phyloP scores from a whole-genome alignment of 768 basidiomycete species.

The Rhizopogon vesiculosus region DNA sequence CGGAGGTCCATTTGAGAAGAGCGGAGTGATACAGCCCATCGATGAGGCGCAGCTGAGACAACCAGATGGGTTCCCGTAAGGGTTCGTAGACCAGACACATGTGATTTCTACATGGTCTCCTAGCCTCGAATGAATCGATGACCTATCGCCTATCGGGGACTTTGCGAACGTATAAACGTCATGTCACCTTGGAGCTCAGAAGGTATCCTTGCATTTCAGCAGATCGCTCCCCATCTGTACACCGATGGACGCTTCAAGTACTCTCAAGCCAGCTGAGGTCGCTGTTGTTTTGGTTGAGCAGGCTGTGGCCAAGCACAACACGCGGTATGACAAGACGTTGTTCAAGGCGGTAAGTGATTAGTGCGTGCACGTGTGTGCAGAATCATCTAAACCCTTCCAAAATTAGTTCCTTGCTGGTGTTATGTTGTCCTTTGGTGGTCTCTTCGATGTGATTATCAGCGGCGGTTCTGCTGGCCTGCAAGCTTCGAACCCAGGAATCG shows the following conservation, averaged over 20 bases:
- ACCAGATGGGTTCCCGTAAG: neutral
- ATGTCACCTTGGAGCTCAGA: too few species aligned
- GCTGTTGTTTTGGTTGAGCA: slow-evolving; percentile 51
- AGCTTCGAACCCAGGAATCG: slow-evolving; percentile 56
- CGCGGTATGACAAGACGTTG: slow-evolving; percentile 56
- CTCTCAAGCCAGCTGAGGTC: slow-evolving; percentile 56
- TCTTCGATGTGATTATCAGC: slow-evolving; percentile 54
- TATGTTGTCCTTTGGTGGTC: slow-evolving; percentile 75
- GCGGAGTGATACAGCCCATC: neutral
- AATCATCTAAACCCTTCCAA: neutral
- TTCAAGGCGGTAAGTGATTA: slow-evolving; percentile 56
- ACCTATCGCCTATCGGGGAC: slow-evolving; percentile 5
- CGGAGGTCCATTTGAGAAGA: neutral
- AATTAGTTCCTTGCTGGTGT: slow-evolving; percentile 61
- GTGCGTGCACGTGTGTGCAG: neutral
- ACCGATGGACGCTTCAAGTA: slow-evolving; percentile 31
- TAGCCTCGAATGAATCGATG: too few species aligned
- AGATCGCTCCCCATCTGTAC: neutral
- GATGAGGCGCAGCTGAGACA: neutral
- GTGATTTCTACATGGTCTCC: too few species aligned
- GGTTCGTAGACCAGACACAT: neutral
- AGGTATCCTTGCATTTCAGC: slow-evolving; percentile 3
- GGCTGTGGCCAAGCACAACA: slow-evolving; percentile 59
- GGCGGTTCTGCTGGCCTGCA: slow-evolving; percentile 54
- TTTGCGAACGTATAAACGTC: slow-evolving; percentile 16